A percentile compares a stretch with the other conserved stretches of the same genome.
Conservation (phyloP, 2,329 filamentous ascomycete genomes). For the Volutella citrinella region DNA sequence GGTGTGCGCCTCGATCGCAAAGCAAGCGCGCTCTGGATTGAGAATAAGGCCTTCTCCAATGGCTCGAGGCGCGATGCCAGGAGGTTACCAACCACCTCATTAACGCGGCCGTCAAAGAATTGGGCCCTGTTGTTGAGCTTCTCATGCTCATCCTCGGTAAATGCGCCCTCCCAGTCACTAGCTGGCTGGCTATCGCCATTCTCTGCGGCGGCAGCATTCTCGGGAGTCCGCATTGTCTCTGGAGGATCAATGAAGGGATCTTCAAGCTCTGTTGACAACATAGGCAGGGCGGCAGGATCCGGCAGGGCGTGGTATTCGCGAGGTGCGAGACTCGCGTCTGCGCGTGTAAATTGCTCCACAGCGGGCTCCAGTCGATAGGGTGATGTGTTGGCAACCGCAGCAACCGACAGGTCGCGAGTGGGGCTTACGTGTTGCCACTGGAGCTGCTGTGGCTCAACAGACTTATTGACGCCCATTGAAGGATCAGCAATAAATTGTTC, state of each 20-base stretch:
- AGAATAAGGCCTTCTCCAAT: constrained; percentile 73
- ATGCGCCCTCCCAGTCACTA: constrained; percentile 90
- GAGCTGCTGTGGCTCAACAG: constrained; percentile 45
- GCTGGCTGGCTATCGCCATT: constrained; percentile 56
- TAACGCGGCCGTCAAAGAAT: constrained; percentile 90
- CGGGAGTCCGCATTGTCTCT: constrained; percentile 45
- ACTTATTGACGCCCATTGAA: constrained; percentile 70
- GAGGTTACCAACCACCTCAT: constrained; percentile 76
- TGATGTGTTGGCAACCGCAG: constrained; percentile 39
- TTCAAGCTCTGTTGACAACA: constrained; percentile 54
- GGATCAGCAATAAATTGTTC: constrained; percentile 72
- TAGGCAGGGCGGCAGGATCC: constrained; percentile 44
- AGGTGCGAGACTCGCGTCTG: constrained; percentile 72
- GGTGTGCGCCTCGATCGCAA: constrained; percentile 53
- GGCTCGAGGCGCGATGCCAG: constrained; percentile 76
- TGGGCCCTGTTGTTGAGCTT: constrained; percentile 78
- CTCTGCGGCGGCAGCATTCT: constrained; percentile 45
- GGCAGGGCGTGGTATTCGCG: constrained; percentile 49
- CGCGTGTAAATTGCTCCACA: constrained; percentile 57
- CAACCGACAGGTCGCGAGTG: constrained; percentile 19
- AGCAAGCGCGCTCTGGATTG: constrained; percentile 69
- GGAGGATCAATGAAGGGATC: constrained; percentile 60
- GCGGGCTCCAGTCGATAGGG: constrained; percentile 50
- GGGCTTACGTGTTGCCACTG: constrained; percentile 21
- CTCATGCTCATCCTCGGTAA: constrained; percentile 77